Percentiles rank a stretch among this genome's conserved stretches.
phyloP scores from a whole-genome alignment of 331 rosid genomes.

The Erythrophleum ivorense region DNA sequence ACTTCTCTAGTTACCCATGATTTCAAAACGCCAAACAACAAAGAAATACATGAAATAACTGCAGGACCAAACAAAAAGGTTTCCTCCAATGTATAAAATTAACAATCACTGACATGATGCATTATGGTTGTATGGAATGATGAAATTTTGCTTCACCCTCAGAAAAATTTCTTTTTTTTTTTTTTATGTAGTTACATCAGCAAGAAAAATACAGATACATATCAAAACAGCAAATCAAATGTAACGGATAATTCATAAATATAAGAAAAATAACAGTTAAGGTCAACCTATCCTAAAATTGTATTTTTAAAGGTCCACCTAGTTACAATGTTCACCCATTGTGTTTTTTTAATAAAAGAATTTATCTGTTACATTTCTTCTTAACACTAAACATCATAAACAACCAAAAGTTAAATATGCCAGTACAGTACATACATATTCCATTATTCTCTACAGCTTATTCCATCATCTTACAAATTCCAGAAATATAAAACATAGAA shows the following conservation, averaged over 20 bases:
- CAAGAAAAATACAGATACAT: constrained; percentile 6
- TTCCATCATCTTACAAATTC: not conserved
- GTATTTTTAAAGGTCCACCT: constrained; percentile 10
- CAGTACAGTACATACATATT: not conserved
- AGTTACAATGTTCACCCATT: constrained; percentile 1
- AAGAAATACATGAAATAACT: constrained; percentile 10
- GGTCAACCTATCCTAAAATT: not conserved
- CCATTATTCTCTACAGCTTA: not conserved
- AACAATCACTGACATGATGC: constrained; percentile 1
- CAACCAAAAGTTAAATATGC: not conserved
- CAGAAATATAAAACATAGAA: too few species aligned
- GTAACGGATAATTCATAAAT: not conserved
- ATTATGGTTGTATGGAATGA: constrained; percentile 11
- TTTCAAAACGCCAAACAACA: not conserved
- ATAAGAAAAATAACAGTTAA: constrained; percentile 1
- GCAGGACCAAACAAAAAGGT: constrained; percentile 24
- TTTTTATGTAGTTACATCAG: not conserved
- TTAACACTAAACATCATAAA: not conserved
- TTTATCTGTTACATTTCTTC: not conserved
- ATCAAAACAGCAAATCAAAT: not conserved
- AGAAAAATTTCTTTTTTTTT: not conserved
- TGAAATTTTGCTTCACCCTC: not conserved
- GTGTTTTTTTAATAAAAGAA: not conserved
- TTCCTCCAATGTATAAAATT: constrained; percentile 7
- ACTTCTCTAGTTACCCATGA: constrained; percentile 13